These are phyloP conservation scores for Colletotrichum musicola DNA, from an alignment of 2,329 filamentous ascomycete genomes.

Conservation along the genomic window DNA sequence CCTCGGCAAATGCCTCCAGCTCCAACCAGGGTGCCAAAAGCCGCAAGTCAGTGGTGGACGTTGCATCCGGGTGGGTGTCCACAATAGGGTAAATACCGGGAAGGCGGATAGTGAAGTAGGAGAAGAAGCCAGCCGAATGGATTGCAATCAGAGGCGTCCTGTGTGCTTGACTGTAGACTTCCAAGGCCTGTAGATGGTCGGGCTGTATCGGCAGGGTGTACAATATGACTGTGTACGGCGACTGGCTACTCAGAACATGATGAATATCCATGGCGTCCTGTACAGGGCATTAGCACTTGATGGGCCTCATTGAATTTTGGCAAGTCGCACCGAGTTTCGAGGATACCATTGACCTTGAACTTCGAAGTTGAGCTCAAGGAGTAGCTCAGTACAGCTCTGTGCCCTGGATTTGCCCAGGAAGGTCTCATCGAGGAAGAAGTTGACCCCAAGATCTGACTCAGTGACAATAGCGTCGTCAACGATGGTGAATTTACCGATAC, in stretches of 20 bases:
- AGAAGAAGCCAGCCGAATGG: conserved; percentile 93
- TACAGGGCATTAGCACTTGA: conserved; percentile 2
- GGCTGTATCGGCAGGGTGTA: conserved; percentile 64
- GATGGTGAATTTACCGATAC: conserved; percentile 92
- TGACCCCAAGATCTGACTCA: conserved; percentile 89
- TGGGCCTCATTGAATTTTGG: conserved; percentile 40
- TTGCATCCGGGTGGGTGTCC: conserved; percentile 93
- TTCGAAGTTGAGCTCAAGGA: conserved; percentile 93
- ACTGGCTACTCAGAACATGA: conserved; percentile 55
- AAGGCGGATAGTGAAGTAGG: conserved; percentile 84
- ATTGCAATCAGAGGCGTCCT: conserved; percentile 83
- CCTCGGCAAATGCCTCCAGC: conserved; percentile 73
- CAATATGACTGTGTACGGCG: conserved; percentile 66
- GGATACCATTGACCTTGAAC: conserved; percentile 81
- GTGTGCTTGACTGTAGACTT: conserved; percentile 63
- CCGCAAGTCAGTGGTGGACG: conserved; percentile 86
- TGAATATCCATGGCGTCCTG: conserved; percentile 52
- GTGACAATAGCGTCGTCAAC: conserved; percentile 83
- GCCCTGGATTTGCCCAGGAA: conserved; percentile 83
- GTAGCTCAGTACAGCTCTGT: conserved; percentile 79
- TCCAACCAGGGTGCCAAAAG: conserved; percentile 89
- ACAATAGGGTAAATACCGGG: conserved; percentile 90
- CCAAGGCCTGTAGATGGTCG: conserved; percentile 58
- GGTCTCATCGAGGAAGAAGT: conserved; percentile 92
- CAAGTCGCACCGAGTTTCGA: conserved; percentile 54